Evolutionary conservation across 148 eudicot genomes (phyloP).

Genomic region (Bassia scoparia): DNA sequence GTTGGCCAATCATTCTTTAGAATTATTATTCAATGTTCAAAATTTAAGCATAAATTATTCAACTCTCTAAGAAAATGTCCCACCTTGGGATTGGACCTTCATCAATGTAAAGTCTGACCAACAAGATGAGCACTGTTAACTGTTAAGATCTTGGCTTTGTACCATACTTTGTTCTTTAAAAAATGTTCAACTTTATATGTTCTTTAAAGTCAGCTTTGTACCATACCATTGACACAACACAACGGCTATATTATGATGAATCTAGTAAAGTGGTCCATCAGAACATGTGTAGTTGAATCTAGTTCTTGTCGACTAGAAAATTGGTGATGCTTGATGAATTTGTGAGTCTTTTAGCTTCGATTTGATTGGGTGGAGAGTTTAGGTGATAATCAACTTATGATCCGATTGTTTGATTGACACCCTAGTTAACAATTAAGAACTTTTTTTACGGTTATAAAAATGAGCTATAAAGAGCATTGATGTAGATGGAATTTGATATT

Average conservation of each 20-base stretch:
- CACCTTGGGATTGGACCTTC: constrained; percentile 18
- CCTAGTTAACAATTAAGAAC: too few relatives aligned
- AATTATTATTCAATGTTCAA: background rate
- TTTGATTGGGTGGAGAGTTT: too few relatives aligned
- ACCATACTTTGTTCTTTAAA: too few relatives aligned
- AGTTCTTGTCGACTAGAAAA: background rate
- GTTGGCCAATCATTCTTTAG: background rate
- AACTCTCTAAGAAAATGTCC: background rate
- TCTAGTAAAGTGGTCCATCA: background rate
- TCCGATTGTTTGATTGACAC: too few relatives aligned
- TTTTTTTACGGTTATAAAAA: too few relatives aligned
- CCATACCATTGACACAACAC: too few relatives aligned
- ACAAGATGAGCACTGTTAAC: background rate
- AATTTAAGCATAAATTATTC: background rate
- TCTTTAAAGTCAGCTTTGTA: too few relatives aligned
- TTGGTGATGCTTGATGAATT: background rate
- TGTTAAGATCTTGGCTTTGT: background rate
- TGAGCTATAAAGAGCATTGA: too few relatives aligned
- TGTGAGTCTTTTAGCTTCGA: background rate
- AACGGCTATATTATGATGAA: too few relatives aligned
- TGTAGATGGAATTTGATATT: too few relatives aligned
- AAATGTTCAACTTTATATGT: too few relatives aligned
- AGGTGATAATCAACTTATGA: too few relatives aligned
- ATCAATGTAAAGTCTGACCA: background rate
- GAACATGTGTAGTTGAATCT: background rate